Evolutionary conservation across 257 asterid genomes (phyloP).

Genomic region (Penstemon newberryi): DNA sequence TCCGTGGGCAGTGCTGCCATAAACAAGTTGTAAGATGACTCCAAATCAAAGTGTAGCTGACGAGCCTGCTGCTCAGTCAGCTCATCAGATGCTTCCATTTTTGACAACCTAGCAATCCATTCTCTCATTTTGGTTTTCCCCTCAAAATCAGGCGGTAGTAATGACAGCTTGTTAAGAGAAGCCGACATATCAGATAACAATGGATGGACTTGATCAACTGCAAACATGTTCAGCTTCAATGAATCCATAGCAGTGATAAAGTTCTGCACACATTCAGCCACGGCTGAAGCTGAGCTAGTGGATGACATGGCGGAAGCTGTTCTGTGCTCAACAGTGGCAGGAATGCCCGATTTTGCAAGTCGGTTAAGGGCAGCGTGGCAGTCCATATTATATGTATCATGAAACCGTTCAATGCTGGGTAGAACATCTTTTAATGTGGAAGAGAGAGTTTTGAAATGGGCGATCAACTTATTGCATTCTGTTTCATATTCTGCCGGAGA

Average conservation of each 20-base stretch:
- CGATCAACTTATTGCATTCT: conserved; percentile 80
- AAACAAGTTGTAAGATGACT: conserved; percentile 89
- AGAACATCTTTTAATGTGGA: conserved; percentile 72
- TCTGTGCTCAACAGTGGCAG: conserved; percentile 95
- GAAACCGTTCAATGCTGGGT: conserved; percentile 81
- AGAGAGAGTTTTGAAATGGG: conserved; percentile 81
- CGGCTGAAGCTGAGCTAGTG: conserved; percentile 71
- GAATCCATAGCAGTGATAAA: conserved; percentile 96
- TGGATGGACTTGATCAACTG: conserved; percentile 96
- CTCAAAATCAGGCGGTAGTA: conserved; percentile 85
- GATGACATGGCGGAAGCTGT: conserved; percentile 56
- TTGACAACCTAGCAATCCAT: conserved; percentile 82
- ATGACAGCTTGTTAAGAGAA: conserved; percentile 75
- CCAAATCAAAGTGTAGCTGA: conserved; percentile 94
- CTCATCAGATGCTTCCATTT: conserved; percentile 96
- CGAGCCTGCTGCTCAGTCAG: conserved; percentile 95
- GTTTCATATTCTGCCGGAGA: conserved; percentile 63
- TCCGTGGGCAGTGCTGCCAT: conserved; percentile 86
- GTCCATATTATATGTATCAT: conserved; percentile 83
- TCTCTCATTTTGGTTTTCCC: conserved; percentile 94
- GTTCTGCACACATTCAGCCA: conserved; percentile 91
- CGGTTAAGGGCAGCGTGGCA: conserved; percentile 80
- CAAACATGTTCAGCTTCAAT: conserved; percentile 80
- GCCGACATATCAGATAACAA: conserved; percentile 70
- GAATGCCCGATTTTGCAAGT: conserved; percentile 77